A percentile compares a stretch with the other conserved stretches of the same genome.
Conservation (phyloP, 441 rosid genomes). For the Cnidoscolus chayamansa region DNA sequence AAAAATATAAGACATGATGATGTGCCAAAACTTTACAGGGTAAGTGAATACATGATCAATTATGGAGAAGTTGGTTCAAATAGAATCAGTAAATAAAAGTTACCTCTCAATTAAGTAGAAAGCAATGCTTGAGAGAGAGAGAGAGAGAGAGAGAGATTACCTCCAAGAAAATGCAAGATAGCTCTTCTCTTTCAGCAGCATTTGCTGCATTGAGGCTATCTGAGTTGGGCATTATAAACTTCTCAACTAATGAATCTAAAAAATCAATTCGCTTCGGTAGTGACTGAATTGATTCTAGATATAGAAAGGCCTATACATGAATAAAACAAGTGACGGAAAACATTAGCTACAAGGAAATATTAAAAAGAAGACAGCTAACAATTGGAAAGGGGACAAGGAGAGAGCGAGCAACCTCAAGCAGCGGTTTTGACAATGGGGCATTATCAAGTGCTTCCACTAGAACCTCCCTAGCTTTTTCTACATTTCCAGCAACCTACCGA, state of each 20-base stretch:
- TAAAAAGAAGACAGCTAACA: neutral
- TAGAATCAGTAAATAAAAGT: neutral
- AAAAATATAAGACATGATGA: neutral
- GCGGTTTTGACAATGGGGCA: conserved; percentile 68
- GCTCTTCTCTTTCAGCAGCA: conserved; percentile 78
- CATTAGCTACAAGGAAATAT: conserved; percentile 7
- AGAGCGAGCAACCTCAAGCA: conserved; percentile 55
- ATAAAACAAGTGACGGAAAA: conserved; percentile 1
- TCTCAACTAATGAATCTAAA: conserved; percentile 68
- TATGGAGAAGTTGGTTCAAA: neutral
- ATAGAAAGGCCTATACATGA: conserved; percentile 52
- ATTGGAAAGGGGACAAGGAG: neutral
- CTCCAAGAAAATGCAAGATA: conserved; percentile 83
- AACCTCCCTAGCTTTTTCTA: conserved; percentile 74
- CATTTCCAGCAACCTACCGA: conserved; percentile 62
- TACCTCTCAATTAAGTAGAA: neutral
- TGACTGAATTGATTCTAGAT: conserved; percentile 69
- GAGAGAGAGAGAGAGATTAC: conserved; percentile 31
- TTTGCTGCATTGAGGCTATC: conserved; percentile 47
- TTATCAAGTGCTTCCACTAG: conserved; percentile 69
- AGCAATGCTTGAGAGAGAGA: neutral
- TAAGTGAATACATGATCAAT: neutral
- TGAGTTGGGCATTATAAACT: conserved; percentile 52
- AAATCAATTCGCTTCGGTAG: conserved; percentile 66
- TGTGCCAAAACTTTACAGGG: neutral